Evolutionary conservation across 768 basidiomycete species (phyloP), one percentile per base, ranked within the genome.

Genomic region (Rhodocollybia butyracea): DNA sequence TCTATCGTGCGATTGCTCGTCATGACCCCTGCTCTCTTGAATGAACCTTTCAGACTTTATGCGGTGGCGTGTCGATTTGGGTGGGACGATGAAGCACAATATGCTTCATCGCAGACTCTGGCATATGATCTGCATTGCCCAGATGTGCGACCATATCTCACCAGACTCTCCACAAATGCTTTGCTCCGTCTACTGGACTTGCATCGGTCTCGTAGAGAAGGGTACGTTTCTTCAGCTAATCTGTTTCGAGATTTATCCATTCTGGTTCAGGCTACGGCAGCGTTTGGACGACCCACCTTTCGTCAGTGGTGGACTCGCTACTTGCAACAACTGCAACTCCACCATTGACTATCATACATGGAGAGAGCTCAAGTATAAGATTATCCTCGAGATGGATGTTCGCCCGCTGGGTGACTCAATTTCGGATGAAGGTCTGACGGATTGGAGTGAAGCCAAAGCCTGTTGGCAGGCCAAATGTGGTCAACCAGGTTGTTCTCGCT

Each of bases 321-420:
- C 68, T n/a, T 87, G 85, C 60, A 73, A 76, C 26, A 69, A 77
- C 41, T 87, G 85, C 65, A 69, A 76, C 34, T 66, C 67, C 2
- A 38, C 61, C 19, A 77, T 82, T 39, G 79, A 82, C 57, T 83
- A 86, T 64, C 74, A 78, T 51, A 81, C 82, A 5, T 86, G 85
- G 85, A 73, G 82, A 60, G 82, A 85, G 63, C 73, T 87, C 54
- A 86, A 86, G 63, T 74, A 80, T 60, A 76, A 68, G 45, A 78
- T 86, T 51, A 63, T 80, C 3, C 59, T 72, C 47, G 85, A 85
- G 71, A 79, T 87, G 69, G 85, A 87, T 57, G 58, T 61, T 7
- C 75, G 83, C 10, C 82, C 85, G 3, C 67, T 79, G 15, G 85
- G 84, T 4, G 85, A 87, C 61, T 82, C 82, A 5, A 70, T 87